Conservation (phyloP, 306 rosid species). For the Morella rubra region DNA sequence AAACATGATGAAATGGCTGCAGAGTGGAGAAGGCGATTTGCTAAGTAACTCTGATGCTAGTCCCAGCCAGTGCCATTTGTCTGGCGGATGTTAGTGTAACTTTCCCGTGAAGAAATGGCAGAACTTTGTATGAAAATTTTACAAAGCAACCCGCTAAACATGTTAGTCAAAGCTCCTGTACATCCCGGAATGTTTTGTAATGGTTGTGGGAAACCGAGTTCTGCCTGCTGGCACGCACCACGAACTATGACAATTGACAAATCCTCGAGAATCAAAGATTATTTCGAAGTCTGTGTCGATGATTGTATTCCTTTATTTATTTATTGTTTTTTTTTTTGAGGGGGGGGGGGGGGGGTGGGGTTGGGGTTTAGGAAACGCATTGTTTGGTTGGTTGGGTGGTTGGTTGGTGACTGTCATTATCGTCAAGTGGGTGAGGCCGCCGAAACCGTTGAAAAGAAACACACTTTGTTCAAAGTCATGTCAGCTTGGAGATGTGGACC, state of each 20-base stretch:
- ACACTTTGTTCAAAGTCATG: too few relatives aligned
- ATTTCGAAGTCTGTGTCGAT: too few relatives aligned
- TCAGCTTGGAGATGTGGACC: too few relatives aligned
- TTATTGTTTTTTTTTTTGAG: too few relatives aligned
- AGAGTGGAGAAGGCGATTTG: constrained; percentile 85
- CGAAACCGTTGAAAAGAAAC: too few relatives aligned
- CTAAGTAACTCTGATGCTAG: constrained; percentile 48
- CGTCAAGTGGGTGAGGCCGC: too few relatives aligned
- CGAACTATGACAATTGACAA: not conserved
- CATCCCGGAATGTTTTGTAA: not conserved
- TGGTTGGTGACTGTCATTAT: too few relatives aligned
- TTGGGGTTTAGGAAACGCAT: too few relatives aligned
- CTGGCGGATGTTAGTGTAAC: not conserved
- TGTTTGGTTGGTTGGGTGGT: too few relatives aligned
- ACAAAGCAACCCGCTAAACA: not conserved
- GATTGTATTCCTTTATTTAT: too few relatives aligned
- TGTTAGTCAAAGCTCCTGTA: not conserved
- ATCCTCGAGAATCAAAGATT: not conserved
- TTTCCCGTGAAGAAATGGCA: not conserved
- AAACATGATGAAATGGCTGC: constrained; percentile 79
- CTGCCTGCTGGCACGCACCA: not conserved
- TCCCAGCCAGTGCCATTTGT: constrained; percentile 16
- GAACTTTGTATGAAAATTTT: not conserved
- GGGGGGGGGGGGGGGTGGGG: too few relatives aligned
- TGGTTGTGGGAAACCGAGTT: not conserved